Evolutionary conservation across 2,329 filamentous ascomycete species (phyloP), one percentile per base, ranked within the genome.

Genomic region (Aspergillus carbonarius): DNA sequence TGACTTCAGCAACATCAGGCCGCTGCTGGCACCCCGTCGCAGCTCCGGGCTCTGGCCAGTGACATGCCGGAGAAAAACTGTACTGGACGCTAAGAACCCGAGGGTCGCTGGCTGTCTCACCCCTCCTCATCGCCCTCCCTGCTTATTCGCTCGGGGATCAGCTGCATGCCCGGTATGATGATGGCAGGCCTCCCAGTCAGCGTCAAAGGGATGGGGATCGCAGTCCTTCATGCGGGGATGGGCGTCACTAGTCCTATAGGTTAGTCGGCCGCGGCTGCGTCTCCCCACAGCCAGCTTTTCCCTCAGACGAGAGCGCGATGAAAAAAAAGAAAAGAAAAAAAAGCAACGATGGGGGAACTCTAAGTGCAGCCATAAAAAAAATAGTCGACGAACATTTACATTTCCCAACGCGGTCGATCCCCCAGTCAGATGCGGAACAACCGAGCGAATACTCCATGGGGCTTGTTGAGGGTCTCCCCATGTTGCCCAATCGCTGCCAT

Each of bases 141-240:
- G 44, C 25, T 25, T 48, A 48, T 48, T 48, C 37, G 27, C 35
- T 50, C 30, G 35, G 27, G 30, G 34, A 27, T 39, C 30, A 27
- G 34, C 48, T 48, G 42, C 54, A 54, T 48, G 49, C 12, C 20
- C 35, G 20, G 39, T 53, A 58, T 39, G 52, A 37, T 52, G n/a
- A 40, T 40, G 27, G 20, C 17, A 9, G 25, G 12, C 20, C 39
- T 42, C 39, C 39, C 39, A 42, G 18, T 42, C 39, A 42, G 39
- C 39, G 25, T 32, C 46, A 48, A 48, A n/a, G 39, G 18, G 20
- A 23, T 42, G 18, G 39, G 35, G 17, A 18, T 47, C 46, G 17
- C 56, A 52, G 51, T 25, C 54, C 57, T 23, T 55, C 46, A 62
- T 64, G 62, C 56, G 62, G 62, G 58, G 58, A 55, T 52, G 54